These are phyloP conservation scores for Coniella lustricola DNA, from an alignment of 2,329 filamentous ascomycete genomes.

Conservation along the genomic window DNA sequence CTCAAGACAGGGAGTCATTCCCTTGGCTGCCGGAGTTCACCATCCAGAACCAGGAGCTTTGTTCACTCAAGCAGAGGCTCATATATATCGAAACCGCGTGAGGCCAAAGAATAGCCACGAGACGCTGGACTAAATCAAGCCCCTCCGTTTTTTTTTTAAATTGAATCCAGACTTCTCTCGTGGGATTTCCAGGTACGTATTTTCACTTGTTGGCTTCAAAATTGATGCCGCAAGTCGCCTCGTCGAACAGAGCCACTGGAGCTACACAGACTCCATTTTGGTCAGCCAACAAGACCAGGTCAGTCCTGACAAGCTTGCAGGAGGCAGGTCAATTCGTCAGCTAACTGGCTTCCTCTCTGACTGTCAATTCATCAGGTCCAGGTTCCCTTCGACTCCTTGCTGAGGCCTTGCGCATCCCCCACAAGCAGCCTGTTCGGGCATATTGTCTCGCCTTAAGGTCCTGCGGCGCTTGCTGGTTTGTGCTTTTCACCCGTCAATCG, in stretches of 20 bases:
- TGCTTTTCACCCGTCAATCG: conserved; percentile 2
- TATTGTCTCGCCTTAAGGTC: conserved; percentile 14
- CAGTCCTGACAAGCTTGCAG: conserved; percentile 6
- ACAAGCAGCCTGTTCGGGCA: conserved; percentile 4
- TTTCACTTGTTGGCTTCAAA: too few relatives aligned
- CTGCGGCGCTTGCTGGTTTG: conserved; percentile 2
- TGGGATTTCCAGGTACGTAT: too few relatives aligned
- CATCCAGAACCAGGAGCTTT: too few relatives aligned
- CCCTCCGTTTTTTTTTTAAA: too few relatives aligned
- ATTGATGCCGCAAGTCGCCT: background rate
- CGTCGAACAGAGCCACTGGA: conserved; percentile 11
- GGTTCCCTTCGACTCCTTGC: conserved; percentile 1
- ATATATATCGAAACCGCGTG: too few relatives aligned
- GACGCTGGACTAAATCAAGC: too few relatives aligned
- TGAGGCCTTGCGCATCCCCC: conserved; percentile 4
- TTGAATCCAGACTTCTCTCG: too few relatives aligned
- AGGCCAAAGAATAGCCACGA: too few relatives aligned
- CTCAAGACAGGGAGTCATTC: too few relatives aligned
- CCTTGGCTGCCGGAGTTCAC: too few relatives aligned
- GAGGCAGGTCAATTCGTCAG: conserved; percentile 4
- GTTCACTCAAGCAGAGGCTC: too few relatives aligned
- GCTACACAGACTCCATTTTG: conserved; percentile 12
- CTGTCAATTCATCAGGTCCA: background rate
- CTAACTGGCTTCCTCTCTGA: conserved; percentile 2
- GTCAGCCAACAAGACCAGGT: conserved; percentile 10